A percentile compares a stretch with the other conserved stretches of the same genome.
Conservation (phyloP, 2,329 filamentous ascomycete species). For the Fusarium compactum region DNA sequence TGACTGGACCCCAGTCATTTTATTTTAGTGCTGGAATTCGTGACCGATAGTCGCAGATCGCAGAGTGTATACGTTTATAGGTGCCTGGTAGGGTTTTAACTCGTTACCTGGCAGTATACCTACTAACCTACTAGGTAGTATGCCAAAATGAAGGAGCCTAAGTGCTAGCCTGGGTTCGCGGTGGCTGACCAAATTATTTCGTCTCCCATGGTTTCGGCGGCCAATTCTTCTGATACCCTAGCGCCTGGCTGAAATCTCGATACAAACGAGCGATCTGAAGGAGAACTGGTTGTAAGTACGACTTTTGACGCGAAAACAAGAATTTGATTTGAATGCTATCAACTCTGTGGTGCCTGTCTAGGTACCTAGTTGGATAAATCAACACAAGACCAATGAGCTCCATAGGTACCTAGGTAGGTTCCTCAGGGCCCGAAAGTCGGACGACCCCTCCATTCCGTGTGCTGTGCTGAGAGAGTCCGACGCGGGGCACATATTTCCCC, state of each 20-base stretch:
- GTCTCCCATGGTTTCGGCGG: background rate
- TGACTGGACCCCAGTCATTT: constrained; percentile 10
- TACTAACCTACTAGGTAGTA: background rate
- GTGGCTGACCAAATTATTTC: background rate
- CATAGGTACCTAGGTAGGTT: background rate
- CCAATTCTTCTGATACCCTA: too few relatives aligned
- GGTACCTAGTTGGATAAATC: too few relatives aligned
- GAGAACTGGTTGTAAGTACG: too few relatives aligned
- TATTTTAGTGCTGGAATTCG: background rate
- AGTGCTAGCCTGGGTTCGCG: background rate
- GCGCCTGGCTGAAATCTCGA: too few relatives aligned
- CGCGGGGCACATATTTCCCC: constrained; percentile 45
- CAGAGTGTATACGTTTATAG: too few relatives aligned
- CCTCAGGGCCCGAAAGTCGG: background rate
- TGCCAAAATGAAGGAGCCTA: background rate
- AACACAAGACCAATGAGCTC: too few relatives aligned
- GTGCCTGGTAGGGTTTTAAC: background rate
- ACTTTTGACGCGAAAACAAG: too few relatives aligned
- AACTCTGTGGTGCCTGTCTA: too few relatives aligned
- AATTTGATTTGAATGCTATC: too few relatives aligned
- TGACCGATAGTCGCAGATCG: background rate
- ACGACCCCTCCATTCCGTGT: constrained; percentile 3
- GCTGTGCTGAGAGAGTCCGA: background rate
- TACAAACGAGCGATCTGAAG: too few relatives aligned
- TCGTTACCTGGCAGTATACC: background rate